These are phyloP conservation scores for Eucalyptus marginata DNA, from an alignment of 345 rosid species.

Conservation along the genomic window DNA sequence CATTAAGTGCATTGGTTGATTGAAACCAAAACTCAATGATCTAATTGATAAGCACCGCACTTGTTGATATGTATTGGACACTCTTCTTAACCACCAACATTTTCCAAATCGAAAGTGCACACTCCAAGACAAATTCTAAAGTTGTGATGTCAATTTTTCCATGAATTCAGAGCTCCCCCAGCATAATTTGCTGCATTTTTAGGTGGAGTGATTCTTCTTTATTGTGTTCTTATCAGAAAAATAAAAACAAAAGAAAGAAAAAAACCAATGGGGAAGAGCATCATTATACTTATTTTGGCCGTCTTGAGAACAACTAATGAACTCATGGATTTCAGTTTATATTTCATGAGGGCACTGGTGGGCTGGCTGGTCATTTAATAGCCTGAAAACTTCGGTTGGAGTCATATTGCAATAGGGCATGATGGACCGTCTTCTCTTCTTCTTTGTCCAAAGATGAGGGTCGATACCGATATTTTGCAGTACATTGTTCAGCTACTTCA, in stretches of 20 bases:
- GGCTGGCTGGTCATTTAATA: neutral
- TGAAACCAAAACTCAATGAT: too few species aligned
- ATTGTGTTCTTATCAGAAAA: neutral
- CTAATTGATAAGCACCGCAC: too few species aligned
- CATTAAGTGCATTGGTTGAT: too few species aligned
- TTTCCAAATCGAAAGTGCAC: neutral
- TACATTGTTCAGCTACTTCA: neutral
- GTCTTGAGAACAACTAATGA: neutral
- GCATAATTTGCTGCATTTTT: neutral
- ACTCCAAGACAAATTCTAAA: neutral
- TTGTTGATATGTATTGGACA: too few species aligned
- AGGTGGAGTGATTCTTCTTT: neutral
- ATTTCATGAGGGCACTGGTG: neutral
- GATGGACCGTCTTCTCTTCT: neutral
- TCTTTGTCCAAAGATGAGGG: neutral
- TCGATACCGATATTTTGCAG: neutral
- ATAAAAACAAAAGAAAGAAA: neutral
- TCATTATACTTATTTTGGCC: neutral
- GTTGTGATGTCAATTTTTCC: neutral
- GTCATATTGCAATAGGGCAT: neutral
- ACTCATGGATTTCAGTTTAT: neutral
- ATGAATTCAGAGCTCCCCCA: neutral
- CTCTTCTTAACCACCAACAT: neutral
- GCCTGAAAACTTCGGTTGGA: neutral
- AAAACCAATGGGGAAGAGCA: neutral